Evolutionary conservation across 306 rosid species (phyloP).

Genomic region (Trichosanthes truncata): DNA sequence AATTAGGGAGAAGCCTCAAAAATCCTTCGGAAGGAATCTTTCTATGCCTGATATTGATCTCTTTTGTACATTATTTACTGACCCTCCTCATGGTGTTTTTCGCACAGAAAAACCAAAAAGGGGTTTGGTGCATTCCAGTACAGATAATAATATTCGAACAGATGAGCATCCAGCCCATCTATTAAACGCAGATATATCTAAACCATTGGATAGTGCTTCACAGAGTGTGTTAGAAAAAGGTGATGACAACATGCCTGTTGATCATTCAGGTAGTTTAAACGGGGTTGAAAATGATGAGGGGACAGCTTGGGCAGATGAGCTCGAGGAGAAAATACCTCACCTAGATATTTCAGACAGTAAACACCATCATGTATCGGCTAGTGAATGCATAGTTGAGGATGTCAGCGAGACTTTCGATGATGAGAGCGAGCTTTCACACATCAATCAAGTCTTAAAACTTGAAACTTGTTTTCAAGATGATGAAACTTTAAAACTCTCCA

Average conservation of each 20-base stretch:
- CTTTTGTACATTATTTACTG: conserved; percentile 47
- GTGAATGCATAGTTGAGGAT: neutral
- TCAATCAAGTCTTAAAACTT: conserved; percentile 6
- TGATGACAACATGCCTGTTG: neutral
- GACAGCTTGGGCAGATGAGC: conserved; percentile 5
- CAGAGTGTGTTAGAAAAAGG: conserved; percentile 18
- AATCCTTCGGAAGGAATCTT: conserved; percentile 48
- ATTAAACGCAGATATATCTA: conserved; percentile 14
- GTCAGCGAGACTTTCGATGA: conserved; percentile 12
- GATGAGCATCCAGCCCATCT: conserved; percentile 25
- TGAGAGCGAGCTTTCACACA: conserved; percentile 15
- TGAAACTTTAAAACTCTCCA: conserved; percentile 11
- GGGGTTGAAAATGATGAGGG: conserved; percentile 15
- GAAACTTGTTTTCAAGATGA: conserved; percentile 26
- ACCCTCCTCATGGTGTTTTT: conserved; percentile 32
- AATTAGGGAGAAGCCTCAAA: conserved; percentile 26
- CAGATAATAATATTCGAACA: conserved; percentile 12
- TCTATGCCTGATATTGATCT: conserved; percentile 68
- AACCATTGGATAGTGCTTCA: conserved; percentile 21
- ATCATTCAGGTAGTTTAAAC: neutral
- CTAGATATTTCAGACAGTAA: conserved; percentile 18
- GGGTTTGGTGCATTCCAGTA: conserved; percentile 6
- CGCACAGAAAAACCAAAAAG: conserved; percentile 25
- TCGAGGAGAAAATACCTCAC: conserved; percentile 16
- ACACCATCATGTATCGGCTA: conserved; percentile 21